phyloP scores from a whole-genome alignment of 2,329 filamentous ascomycete species.

The Leptographium procerum region DNA sequence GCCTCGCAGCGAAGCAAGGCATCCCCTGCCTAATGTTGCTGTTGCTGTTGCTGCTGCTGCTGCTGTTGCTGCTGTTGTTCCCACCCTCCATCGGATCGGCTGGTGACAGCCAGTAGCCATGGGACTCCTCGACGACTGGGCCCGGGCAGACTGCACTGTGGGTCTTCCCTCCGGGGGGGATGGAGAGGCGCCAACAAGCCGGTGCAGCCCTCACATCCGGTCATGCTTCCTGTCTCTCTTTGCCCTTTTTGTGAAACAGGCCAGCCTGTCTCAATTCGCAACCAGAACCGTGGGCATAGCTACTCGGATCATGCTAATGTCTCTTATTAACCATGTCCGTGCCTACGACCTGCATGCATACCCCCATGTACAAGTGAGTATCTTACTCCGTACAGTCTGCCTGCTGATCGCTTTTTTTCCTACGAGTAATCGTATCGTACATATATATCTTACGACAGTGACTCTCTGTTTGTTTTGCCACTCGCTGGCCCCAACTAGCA shows the following conservation, averaged over 20 bases:
- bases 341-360: too few species aligned
- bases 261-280: neutral
- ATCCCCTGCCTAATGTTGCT: neutral
- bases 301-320: too few species aligned
- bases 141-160: neutral
- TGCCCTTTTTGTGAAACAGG: neutral
- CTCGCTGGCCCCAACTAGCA: too few species aligned
- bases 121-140: neutral
- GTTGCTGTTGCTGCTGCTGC: neutral
- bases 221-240: neutral
- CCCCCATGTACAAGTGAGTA: too few species aligned
- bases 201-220: neutral
- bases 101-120: neutral
- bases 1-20: neutral
- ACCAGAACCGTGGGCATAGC: too few species aligned
- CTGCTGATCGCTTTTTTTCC: too few species aligned
- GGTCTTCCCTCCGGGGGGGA: too few species aligned
- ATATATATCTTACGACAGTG: too few species aligned
- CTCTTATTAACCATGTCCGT: too few species aligned
- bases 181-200: neutral
- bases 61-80: neutral
- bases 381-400: too few species aligned
- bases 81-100: neutral
- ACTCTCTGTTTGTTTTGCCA: too few species aligned
- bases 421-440: too few species aligned